phyloP scores from a whole-genome alignment of 2,329 filamentous ascomycete species.

The Bipolaris sorokiniana region DNA sequence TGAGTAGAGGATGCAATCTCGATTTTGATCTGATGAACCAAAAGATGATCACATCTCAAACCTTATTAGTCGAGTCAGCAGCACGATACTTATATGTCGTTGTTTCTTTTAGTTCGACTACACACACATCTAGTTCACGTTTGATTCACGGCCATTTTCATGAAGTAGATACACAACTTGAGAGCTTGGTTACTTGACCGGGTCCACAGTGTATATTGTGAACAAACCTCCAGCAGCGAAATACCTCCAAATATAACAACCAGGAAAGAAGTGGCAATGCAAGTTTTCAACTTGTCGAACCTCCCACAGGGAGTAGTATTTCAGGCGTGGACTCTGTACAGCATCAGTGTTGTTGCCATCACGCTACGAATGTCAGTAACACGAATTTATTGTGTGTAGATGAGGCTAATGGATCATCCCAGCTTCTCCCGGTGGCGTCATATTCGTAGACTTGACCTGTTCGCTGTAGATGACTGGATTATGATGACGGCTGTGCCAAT shows the following conservation, averaged over 20 bases:
- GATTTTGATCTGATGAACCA: too few relatives aligned
- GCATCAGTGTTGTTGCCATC: conserved; percentile 38
- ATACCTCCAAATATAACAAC: background rate
- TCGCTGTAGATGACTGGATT: conserved; percentile 38
- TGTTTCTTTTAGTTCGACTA: too few relatives aligned
- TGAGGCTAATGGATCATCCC: background rate
- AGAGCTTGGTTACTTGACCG: too few relatives aligned
- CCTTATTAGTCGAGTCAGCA: too few relatives aligned
- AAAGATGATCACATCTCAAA: too few relatives aligned
- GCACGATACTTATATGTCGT: too few relatives aligned
- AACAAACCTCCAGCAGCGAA: too few relatives aligned
- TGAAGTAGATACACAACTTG: too few relatives aligned
- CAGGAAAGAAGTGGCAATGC: background rate
- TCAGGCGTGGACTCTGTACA: conserved; percentile 41
- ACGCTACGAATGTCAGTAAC: conserved; percentile 34
- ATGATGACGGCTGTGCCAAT: background rate
- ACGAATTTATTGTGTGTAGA: background rate
- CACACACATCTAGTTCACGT: too few relatives aligned
- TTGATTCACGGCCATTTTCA: too few relatives aligned
- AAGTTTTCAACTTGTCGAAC: conserved; percentile 1
- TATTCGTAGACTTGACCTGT: conserved; percentile 25
- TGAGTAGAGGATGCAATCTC: too few relatives aligned
- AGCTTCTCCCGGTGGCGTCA: conserved; percentile 39
- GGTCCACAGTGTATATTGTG: too few relatives aligned
- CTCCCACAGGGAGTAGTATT: conserved; percentile 28